Conservation (phyloP, 441 rosid species). For the Erodium moschatum region DNA sequence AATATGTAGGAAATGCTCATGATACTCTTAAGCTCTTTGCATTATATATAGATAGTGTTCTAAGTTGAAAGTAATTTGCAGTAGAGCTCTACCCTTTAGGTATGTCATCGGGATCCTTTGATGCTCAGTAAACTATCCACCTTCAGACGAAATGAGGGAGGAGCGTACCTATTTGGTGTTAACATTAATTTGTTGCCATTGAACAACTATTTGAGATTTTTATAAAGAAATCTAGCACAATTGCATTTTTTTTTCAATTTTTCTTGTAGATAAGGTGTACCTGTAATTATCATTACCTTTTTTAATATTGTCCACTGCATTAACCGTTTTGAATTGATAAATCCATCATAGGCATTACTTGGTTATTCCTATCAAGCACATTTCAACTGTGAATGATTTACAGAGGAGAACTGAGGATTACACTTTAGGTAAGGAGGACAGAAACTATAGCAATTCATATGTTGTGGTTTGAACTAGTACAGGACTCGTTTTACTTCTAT, state of each 20-base stretch:
- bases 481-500: neutral
- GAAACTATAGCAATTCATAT: neutral
- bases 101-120: neutral
- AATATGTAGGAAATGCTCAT: neutral
- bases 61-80: neutral
- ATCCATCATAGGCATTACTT: slow-evolving; percentile 57
- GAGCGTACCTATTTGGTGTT: neutral
- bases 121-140: neutral
- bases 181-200: neutral
- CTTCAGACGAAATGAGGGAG: neutral
- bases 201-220: neutral
- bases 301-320: neutral
- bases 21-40: neutral
- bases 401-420: slow-evolving; percentile 58
- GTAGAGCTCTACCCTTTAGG: neutral
- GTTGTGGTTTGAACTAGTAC: neutral
- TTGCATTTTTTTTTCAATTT: neutral
- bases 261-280: neutral
- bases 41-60: neutral
- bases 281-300: neutral
- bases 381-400: slow-evolving; percentile 61
- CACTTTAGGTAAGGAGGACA: slow-evolving; percentile 41
- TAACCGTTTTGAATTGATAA: neutral
- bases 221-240: neutral
- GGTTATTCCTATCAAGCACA: slow-evolving; percentile 72